Evolutionary conservation across 1,284 basidiomycete genomes (phyloP).

Genomic region (Pterulicium gracile): DNA sequence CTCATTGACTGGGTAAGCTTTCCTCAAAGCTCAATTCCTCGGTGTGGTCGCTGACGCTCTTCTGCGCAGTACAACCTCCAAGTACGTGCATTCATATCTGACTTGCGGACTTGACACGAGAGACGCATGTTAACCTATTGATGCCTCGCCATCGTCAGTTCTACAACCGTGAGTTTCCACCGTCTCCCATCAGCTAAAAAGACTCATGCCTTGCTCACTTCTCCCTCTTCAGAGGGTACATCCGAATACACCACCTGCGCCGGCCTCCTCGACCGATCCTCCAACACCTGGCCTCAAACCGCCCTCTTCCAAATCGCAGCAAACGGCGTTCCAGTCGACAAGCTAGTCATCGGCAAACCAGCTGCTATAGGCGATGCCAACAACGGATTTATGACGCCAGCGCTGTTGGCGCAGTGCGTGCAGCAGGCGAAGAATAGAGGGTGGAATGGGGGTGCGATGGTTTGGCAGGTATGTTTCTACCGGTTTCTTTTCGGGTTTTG

Average conservation of each 20-base stretch:
- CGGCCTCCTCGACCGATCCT: constrained; percentile 38
- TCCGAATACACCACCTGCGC: constrained; percentile 47
- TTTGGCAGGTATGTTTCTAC: constrained; percentile 12
- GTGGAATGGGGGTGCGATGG: constrained; percentile 47
- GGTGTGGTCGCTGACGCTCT: neutral
- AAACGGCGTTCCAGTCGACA: constrained; percentile 35
- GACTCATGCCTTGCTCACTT: neutral
- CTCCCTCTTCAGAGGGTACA: constrained; percentile 32
- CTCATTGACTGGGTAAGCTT: constrained; percentile 39
- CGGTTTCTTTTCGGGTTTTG: neutral
- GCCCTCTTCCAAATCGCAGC: constrained; percentile 53
- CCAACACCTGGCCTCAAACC: constrained; percentile 32
- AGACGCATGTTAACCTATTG: constrained; percentile 2
- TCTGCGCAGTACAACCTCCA: constrained; percentile 31
- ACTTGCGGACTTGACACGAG: neutral
- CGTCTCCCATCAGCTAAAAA: neutral
- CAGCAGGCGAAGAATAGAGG: constrained; percentile 39
- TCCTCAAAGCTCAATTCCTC: neutral
- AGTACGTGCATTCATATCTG: constrained; percentile 15
- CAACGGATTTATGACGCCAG: constrained; percentile 46
- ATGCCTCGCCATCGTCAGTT: constrained; percentile 26
- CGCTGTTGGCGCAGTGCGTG: constrained; percentile 43
- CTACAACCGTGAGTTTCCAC: constrained; percentile 43
- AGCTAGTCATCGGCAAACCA: constrained; percentile 52
- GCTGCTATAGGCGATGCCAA: constrained; percentile 37